Evolutionary conservation across 140 eudicot genomes (phyloP).

Genomic region (Bidens hawaiensis): DNA sequence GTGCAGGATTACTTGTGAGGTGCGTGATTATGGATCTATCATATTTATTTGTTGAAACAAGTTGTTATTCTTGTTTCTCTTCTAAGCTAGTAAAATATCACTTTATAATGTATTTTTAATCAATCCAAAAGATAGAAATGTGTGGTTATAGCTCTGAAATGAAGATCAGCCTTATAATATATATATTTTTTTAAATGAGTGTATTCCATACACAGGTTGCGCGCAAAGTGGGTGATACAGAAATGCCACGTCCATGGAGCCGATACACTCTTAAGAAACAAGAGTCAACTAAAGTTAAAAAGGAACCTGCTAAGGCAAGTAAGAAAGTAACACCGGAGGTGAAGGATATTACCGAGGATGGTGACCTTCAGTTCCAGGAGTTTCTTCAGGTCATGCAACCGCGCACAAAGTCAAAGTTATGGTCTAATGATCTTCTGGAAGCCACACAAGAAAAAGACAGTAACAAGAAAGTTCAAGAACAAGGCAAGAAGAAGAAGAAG

Average conservation of each 20-base stretch:
- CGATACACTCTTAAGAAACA: slow-evolving; percentile 61
- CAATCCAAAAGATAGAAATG: background rate
- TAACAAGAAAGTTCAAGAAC: slow-evolving; percentile 20
- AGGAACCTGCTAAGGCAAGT: slow-evolving; percentile 21
- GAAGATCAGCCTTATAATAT: background rate
- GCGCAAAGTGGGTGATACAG: slow-evolving; percentile 76
- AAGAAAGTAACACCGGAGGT: slow-evolving; percentile 16
- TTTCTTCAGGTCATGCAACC: slow-evolving; percentile 87
- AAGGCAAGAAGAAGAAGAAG: slow-evolving; percentile 21
- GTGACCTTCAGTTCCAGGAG: slow-evolving; percentile 77
- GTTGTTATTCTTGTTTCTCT: background rate
- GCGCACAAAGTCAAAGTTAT: slow-evolving; percentile 73
- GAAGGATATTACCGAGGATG: slow-evolving; percentile 29
- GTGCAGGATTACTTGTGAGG: slow-evolving; percentile 79
- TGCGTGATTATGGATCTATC: slow-evolving; percentile 17
- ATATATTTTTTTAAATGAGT: background rate
- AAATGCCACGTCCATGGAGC: slow-evolving; percentile 93
- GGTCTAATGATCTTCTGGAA: slow-evolving; percentile 76
- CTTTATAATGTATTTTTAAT: background rate
- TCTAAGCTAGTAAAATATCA: background rate
- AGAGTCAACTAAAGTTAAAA: slow-evolving; percentile 40
- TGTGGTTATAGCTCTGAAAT: background rate
- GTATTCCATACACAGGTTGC: slow-evolving; percentile 53
- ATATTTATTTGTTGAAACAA: background rate
- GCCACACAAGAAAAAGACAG: slow-evolving; percentile 30